phyloP scores from a whole-genome alignment of 2,329 filamentous ascomycete species.

The Triangularia setosa region DNA sequence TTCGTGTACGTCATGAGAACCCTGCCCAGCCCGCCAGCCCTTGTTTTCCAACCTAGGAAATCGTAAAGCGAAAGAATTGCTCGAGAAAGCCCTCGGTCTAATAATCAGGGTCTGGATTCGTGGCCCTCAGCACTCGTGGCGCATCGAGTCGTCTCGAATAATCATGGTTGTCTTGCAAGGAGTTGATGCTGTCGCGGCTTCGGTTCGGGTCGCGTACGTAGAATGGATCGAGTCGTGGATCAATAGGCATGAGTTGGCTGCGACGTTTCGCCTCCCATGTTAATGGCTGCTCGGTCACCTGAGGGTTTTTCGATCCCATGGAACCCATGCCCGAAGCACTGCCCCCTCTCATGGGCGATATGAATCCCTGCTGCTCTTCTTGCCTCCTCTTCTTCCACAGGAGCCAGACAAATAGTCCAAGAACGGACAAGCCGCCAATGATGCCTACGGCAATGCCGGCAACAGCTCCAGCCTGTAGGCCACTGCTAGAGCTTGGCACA shows the following conservation, averaged over 20 bases:
- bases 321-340: constrained; percentile 47
- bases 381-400: constrained; percentile 37
- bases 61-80: constrained; percentile 4
- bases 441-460: constrained; percentile 53
- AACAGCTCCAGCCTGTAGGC: constrained; percentile 45
- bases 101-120: constrained; percentile 54
- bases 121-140: constrained; percentile 54
- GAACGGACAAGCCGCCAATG: constrained; percentile 39
- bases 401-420: constrained; percentile 39
- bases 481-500: constrained; percentile 25
- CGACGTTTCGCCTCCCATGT: constrained; percentile 41
- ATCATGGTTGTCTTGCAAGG: constrained; percentile 61
- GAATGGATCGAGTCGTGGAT: constrained; percentile 61
- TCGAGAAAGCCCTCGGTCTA: constrained; percentile 9
- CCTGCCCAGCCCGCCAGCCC: not conserved
- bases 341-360: constrained; percentile 45
- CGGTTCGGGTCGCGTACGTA: constrained; percentile 52
- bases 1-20: constrained; percentile 31
- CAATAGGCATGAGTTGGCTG: constrained; percentile 54
- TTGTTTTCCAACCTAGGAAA: not conserved
- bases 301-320: constrained; percentile 37
- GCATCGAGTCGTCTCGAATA: constrained; percentile 58
- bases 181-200: constrained; percentile 61
- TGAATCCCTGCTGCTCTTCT: constrained; percentile 41
- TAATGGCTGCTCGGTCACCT: constrained; percentile 16